Evolutionary conservation across 768 basidiomycete genomes (phyloP).

Genomic region (Hypsizygus marmoreus): DNA sequence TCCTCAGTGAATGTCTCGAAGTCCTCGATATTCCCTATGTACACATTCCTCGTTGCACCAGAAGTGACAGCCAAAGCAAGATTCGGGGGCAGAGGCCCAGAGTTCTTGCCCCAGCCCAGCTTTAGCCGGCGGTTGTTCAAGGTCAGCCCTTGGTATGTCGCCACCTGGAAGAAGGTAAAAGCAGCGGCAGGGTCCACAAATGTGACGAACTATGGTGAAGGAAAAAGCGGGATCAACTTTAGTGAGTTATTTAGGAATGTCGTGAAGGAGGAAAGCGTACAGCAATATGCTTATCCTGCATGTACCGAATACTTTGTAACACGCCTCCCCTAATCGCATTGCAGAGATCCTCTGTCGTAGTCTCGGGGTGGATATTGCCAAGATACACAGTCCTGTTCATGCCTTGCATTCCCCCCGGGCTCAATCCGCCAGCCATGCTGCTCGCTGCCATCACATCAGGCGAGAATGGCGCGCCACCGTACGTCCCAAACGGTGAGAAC

Average conservation of each 20-base stretch:
- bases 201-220: constrained; percentile 75
- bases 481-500: constrained; percentile 54
- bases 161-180: constrained; percentile 92
- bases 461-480: constrained; percentile 46
- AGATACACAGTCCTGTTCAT: constrained; percentile 94
- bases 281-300: constrained; percentile 97
- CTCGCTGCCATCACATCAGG: constrained; percentile 42
- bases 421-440: constrained; percentile 26
- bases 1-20: constrained; percentile 92
- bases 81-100: constrained; percentile 81
- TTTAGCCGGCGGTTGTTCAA: constrained; percentile 94
- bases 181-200: constrained; percentile 95
- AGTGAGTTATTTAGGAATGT: neutral
- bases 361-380: constrained; percentile 97
- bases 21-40: constrained; percentile 94
- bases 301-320: constrained; percentile 90
- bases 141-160: constrained; percentile 85
- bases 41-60: constrained; percentile 96
- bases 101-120: constrained; percentile 98
- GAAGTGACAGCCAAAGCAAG: constrained; percentile 88
- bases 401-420: constrained; percentile 47
- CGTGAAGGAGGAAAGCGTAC: constrained; percentile 45
- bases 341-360: constrained; percentile 91
- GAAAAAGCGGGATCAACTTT: constrained; percentile 9
- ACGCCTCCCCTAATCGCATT: constrained; percentile 97